Percentiles rank a stretch among this genome's conserved stretches.
Conservation (phyloP, 179 eudicot genomes). For the Gypsophila paniculata region DNA sequence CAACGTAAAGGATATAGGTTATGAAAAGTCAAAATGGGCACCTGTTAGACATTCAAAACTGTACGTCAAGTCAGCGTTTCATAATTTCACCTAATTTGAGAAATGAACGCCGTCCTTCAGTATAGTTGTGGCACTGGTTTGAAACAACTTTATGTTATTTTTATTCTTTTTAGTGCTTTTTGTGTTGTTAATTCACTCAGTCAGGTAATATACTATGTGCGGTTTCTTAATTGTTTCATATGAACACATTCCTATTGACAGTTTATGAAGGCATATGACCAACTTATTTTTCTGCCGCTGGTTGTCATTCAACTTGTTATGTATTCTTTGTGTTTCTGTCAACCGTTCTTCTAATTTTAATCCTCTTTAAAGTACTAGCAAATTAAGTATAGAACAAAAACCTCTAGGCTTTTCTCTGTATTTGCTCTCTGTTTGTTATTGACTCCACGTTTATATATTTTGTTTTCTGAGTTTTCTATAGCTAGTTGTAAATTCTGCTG, state of each 20-base stretch:
- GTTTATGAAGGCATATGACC: too few relatives aligned
- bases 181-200: background rate
- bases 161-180: too few relatives aligned
- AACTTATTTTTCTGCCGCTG: too few relatives aligned
- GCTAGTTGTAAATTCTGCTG: background rate
- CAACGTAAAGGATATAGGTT: background rate
- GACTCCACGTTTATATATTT: too few relatives aligned
- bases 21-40: slow-evolving; percentile 3
- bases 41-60: background rate
- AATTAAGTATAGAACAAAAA: background rate
- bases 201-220: slow-evolving; percentile 4
- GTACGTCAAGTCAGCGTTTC: background rate
- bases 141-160: background rate
- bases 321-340: background rate
- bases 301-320: too few relatives aligned
- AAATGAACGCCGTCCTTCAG: background rate
- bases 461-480: background rate
- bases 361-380: too few relatives aligned
- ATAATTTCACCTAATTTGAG: background rate
- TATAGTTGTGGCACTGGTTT: background rate
- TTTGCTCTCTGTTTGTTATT: too few relatives aligned
- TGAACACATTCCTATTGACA: background rate
- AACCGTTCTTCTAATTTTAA: too few relatives aligned
- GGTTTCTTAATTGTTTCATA: slow-evolving; percentile 1
- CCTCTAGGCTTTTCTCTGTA: background rate